Evolutionary conservation across 78 protist genomes (phyloP), one percentile per base, ranked within the genome.

Genomic region (Diacronema lutheri): DNA sequence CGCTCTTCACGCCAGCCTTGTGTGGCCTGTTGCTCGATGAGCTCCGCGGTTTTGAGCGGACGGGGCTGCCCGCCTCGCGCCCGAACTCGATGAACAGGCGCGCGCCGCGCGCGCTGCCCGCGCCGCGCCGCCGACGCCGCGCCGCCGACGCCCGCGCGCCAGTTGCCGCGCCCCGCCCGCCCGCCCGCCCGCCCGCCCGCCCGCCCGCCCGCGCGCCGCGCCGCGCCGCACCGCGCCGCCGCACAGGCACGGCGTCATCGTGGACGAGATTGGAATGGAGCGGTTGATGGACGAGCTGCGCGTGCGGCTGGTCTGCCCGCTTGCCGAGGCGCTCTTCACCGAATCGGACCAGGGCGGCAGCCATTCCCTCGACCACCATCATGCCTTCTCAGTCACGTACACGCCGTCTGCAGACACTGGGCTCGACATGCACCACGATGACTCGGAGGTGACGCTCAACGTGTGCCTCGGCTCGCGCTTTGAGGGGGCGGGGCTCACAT

Each of bases 1-100:
- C 16, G 66, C 66, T 61, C 33, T 1, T 26, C 4, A 61, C 13
- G 13, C 26, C 11, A 10, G 66, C 11, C 9, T 61, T 61, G 33
- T 61, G 66, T 11, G 11, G 26, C 4, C 9, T 3, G 33, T 61
- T 61, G 33, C n/a, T 61, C 10, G 66, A 14, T 1, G 66, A 61
- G 66, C 10, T 61, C 9, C 33, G 11, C 33, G 21, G 10, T 35
- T 29, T 10, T 35, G 11, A 61, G 11, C 5, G 33, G 26, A 26
- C 77, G 14, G 77, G 77, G 13, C 50, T 69, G 56, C 77, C 77
- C 38, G 3, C 20, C 55, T 19, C 26, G 14, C 7, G 77, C 31
- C 77, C 77, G 13, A 69, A 69, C 77, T 69, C 77, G 12, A 69
- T 69, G 77, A 69, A 69, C 77, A 69, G n/a, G n/a, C n/a, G n/a